Evolutionary conservation across 2,329 filamentous ascomycete species (phyloP).

Genomic region (Epichloe coenophiala): DNA sequence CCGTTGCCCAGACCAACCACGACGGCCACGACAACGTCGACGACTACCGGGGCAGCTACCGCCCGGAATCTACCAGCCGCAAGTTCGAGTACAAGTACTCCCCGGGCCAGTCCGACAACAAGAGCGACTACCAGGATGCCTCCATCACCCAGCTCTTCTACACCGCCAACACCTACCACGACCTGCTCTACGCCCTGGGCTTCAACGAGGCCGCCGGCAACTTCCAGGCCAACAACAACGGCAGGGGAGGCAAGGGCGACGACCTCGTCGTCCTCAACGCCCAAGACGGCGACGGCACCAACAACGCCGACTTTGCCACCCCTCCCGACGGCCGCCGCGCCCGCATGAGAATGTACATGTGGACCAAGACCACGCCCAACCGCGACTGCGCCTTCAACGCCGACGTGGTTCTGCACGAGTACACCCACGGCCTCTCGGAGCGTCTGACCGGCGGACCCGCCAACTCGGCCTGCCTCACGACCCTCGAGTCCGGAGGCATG

Average conservation of each 20-base stretch:
- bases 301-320: too few species aligned
- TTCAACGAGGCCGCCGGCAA: slow-evolving; percentile 46
- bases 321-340: too few species aligned
- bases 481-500: slow-evolving; percentile 40
- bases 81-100: too few species aligned
- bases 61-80: too few species aligned
- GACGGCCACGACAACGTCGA: slow-evolving; percentile 28
- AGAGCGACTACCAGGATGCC: too few species aligned
- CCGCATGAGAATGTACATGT: slow-evolving; percentile 37
- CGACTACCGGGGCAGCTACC: slow-evolving; percentile 32
- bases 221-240: slow-evolving; percentile 37
- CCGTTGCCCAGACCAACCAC: slow-evolving; percentile 34
- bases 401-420: slow-evolving; percentile 47
- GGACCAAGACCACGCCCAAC: slow-evolving; percentile 31
- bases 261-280: too few species aligned
- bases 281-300: too few species aligned
- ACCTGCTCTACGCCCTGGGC: slow-evolving; percentile 42
- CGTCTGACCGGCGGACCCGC: slow-evolving; percentile 18
- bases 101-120: too few species aligned
- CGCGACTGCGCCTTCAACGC: slow-evolving; percentile 46
- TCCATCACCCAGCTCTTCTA: slow-evolving; percentile 48
- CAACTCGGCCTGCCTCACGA: slow-evolving; percentile 34
- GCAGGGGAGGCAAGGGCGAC: too few species aligned
- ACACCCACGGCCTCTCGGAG: slow-evolving; percentile 40
- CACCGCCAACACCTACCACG: slow-evolving; percentile 45